Evolutionary conservation across 108 stramenopile genomes (phyloP), one percentile per base, ranked within the genome.

Genomic region (Cyclotella cryptica): DNA sequence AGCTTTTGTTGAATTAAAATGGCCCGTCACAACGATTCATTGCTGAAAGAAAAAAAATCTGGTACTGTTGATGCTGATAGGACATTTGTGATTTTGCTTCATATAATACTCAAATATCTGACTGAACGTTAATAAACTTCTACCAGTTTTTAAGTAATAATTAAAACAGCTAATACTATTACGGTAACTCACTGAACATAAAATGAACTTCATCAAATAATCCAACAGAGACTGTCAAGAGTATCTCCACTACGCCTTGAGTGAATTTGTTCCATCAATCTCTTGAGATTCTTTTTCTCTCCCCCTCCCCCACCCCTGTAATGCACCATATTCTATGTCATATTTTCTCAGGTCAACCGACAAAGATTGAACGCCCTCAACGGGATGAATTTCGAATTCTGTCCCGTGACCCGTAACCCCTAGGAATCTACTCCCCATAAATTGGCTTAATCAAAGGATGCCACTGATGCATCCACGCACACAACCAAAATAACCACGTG

Each of bases 391-490:
- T 35, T 35, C 35, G 35, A 5, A 6, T 35, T 35, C 6, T 2
- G 35, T 35, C 35, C 35, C 35, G 6, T 35, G 35, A 35, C 6
- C 35, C 35, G 35, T 35, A 35, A 35, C 6, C 35, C 49, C 3
- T 7, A 51, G 49, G 49, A 19, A 62, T 66, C 69, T 89, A 90
- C 60, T 84, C 92, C 81, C 90, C 95, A 71, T 96, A 96, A 77
- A 96, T 92, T 10, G 95, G 95, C 62, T 77, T 71, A 65, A 96
- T 96, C 66, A 96, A 86, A 61, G 95, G 95, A 84, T 94, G 93
- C 96, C 96, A 96, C 83, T 96, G 96, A 84, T 96, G 96, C 88
- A 96, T 82, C 92, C 93, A 94, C 18, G 93, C 92, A 72, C 93
- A 94, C 40, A 90, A 66, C 96, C 93, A 96, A 81, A 96, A 93